A percentile compares a stretch with the other conserved stretches of the same genome.
Evolutionary conservation across 2,329 filamentous ascomycete species (phyloP).

Genomic region (Aureobasidium sp.): DNA sequence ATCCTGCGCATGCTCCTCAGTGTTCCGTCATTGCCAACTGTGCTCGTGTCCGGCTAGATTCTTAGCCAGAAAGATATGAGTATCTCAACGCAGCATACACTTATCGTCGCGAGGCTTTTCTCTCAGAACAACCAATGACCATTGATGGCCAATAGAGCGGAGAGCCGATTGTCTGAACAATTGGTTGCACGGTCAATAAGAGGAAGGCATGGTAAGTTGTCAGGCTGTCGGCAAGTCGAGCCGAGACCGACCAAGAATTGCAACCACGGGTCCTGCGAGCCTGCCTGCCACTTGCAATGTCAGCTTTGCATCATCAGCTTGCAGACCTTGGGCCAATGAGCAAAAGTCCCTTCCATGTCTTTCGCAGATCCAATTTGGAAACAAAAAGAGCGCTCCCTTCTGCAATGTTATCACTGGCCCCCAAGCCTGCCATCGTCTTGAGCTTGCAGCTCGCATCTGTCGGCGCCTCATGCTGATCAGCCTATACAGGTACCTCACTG

Average conservation of each 20-base stretch:
- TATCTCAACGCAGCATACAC: background rate
- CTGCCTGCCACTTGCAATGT: background rate
- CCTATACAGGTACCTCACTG: background rate
- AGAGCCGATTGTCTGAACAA: background rate
- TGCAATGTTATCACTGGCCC: background rate
- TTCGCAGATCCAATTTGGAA: background rate
- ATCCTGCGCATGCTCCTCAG: background rate
- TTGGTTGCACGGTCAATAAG: background rate
- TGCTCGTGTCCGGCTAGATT: background rate
- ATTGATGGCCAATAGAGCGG: background rate
- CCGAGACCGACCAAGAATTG: background rate
- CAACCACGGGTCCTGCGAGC: background rate
- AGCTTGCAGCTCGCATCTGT: background rate
- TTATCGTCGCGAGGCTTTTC: background rate
- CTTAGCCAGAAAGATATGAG: background rate
- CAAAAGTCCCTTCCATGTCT: background rate
- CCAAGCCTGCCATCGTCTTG: background rate
- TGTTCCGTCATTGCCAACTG: background rate
- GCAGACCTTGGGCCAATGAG: background rate
- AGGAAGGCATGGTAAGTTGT: background rate
- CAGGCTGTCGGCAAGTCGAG: background rate
- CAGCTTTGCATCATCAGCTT: background rate
- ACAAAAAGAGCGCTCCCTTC: background rate
- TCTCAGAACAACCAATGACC: background rate
- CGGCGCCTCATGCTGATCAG: background rate